Evolutionary conservation across 2,329 filamentous ascomycete genomes (phyloP).

Genomic region (Cladobotryum mycophilum): DNA sequence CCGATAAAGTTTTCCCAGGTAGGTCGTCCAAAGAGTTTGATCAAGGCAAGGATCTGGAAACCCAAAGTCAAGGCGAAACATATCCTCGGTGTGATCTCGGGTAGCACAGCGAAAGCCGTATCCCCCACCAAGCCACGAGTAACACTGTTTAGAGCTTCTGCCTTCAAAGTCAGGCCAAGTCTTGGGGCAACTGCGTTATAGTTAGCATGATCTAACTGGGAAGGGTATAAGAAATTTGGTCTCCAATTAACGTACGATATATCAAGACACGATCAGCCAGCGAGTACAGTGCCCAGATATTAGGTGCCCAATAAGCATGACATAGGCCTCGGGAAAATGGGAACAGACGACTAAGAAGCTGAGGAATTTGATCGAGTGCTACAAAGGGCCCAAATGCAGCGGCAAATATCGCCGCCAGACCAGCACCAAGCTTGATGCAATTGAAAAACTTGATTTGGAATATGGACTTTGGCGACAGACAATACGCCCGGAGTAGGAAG

Average conservation of each 20-base stretch:
- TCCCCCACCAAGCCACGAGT: slow-evolving; percentile 91
- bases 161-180: slow-evolving; percentile 66
- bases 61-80: slow-evolving; percentile 80
- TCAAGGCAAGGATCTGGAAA: slow-evolving; percentile 72
- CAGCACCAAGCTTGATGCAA: slow-evolving; percentile 71
- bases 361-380: slow-evolving; percentile 72
- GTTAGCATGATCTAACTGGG: neutral
- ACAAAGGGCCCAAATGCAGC: slow-evolving; percentile 88
- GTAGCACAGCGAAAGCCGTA: slow-evolving; percentile 87
- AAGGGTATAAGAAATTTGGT: too few species aligned
- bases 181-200: slow-evolving; percentile 61
- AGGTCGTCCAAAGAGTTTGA: slow-evolving; percentile 74
- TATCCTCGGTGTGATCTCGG: slow-evolving; percentile 70
- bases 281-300: slow-evolving; percentile 95
- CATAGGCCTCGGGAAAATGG: slow-evolving; percentile 91
- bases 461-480: slow-evolving; percentile 69
- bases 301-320: slow-evolving; percentile 98
- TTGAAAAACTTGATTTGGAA: slow-evolving; percentile 73
- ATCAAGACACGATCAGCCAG: slow-evolving; percentile 82
- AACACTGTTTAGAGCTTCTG: slow-evolving; percentile 74
- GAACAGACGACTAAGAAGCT: slow-evolving; percentile 79
- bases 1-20: slow-evolving; percentile 88
- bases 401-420: slow-evolving; percentile 65
- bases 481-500: slow-evolving; percentile 84
- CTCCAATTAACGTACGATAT: slow-evolving; percentile 48